Percentiles rank a stretch among this genome's conserved stretches.
Evolutionary conservation across 352 stramenopile genomes (phyloP).

Genomic region (Globisporangium megalacanthum): DNA sequence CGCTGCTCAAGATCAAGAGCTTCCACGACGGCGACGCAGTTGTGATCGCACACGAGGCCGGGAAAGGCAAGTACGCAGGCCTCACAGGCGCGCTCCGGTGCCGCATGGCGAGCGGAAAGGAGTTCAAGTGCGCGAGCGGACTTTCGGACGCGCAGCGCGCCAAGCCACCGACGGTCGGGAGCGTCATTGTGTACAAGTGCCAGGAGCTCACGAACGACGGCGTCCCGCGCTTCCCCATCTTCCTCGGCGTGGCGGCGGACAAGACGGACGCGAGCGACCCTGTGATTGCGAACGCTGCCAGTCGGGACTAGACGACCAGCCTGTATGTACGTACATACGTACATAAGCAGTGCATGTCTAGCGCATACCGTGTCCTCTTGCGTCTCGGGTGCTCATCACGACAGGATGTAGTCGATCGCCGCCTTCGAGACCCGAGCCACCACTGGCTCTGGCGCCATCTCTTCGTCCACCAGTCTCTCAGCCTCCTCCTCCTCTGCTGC

Average conservation of each 20-base stretch:
- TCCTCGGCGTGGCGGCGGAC: constrained; percentile 50
- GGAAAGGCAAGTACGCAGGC: constrained; percentile 62
- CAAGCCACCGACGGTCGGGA: constrained; percentile 37
- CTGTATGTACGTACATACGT: not conserved
- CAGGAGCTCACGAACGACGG: constrained; percentile 67
- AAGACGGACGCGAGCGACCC: constrained; percentile 45
- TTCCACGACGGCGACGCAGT: constrained; percentile 67
- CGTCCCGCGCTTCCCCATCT: constrained; percentile 71
- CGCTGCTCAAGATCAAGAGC: constrained; percentile 75
- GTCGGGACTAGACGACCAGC: constrained; percentile 3
- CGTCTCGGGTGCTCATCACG: not conserved
- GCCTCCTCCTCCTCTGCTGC: not conserved
- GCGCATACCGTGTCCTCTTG: not conserved
- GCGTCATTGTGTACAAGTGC: constrained; percentile 79
- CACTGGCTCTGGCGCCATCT: not conserved
- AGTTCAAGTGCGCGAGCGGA: constrained; percentile 67
- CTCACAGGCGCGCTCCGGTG: constrained; percentile 54
- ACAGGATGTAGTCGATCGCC: constrained; percentile 1
- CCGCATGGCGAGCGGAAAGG: constrained; percentile 57
- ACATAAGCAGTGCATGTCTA: not conserved
- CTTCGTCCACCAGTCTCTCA: not conserved
- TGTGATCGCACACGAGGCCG: constrained; percentile 57
- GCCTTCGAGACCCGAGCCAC: not conserved
- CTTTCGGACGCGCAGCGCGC: constrained; percentile 52
- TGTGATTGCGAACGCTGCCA: constrained; percentile 33